Evolutionary conservation across 148 eudicot genomes (phyloP), one percentile per base, ranked within the genome.

Genomic region (Chenopodium suecicum): DNA sequence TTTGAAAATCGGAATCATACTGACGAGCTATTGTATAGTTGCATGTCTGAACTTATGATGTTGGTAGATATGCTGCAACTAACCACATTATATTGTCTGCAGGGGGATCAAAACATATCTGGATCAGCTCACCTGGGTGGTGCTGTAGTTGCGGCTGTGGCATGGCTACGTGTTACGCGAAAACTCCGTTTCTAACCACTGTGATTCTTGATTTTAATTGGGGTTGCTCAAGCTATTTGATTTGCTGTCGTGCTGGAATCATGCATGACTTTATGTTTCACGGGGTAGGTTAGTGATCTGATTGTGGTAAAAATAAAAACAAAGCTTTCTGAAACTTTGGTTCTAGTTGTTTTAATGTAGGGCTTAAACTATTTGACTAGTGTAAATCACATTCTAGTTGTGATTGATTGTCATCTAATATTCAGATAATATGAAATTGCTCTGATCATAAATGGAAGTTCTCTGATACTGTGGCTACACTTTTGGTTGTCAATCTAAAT

Each of bases 91-190:
- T 11, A 14, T 65, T 77, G 68, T 23, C 70, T 85, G 70, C 96
- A 94, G 96, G 98, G 98, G 13, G 91, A 94, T 77, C 78, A 80
- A 72, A 85, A 80, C 78, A 74, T 94, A 80, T 92, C 96, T 27
- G 96, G 96, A 76, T 86, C 98, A 10, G 95, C 93, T 78, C 96
- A 92, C 81, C 85, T 94, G 86, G 98, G 98, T 50, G 98, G 98
- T 54, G 98, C 94, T 58, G 81, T 86, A 11, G 94, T 93, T 81
- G 95, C 95, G 44, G 97, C 91, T 27, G 14, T 89, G 46, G 90
- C 95, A 48, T 93, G 94, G 95, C 82, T 86, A 9, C 83, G 78
- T 13, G 44, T 84, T 13, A 88, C 86, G 79, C 87, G 83, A 83
- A 80, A 91, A 23, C 41, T 81, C 4, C 86, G 87, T 27, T 91